Evolutionary conservation across 768 basidiomycete species (phyloP).

Genomic region (Cystofilobasidium bisporidii): DNA sequence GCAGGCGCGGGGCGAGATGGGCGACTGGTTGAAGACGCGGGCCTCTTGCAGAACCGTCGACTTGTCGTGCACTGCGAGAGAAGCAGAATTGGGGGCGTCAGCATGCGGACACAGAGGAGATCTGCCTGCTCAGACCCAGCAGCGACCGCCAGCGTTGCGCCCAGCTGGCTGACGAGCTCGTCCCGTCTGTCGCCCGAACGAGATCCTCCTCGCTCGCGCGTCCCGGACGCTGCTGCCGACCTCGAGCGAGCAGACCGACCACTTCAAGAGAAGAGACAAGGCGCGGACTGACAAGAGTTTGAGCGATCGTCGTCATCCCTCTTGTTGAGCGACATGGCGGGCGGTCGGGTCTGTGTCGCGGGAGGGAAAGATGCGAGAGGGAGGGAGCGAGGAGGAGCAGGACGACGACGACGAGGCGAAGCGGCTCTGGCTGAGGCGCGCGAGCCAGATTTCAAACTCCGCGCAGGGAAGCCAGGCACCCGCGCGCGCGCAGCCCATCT

Average conservation of each 20-base stretch:
- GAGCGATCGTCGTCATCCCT: conserved; percentile 59
- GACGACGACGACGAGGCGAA: too few species aligned
- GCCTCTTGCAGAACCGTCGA: conserved; percentile 97
- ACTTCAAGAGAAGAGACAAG: background rate
- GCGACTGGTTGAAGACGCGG: conserved; percentile 97
- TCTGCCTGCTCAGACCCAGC: too few species aligned
- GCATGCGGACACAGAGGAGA: too few species aligned
- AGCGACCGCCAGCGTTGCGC: too few species aligned
- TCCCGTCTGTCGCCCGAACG: too few species aligned
- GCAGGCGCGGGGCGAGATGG: conserved; percentile 95
- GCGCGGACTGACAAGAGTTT: background rate
- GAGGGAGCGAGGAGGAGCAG: background rate
- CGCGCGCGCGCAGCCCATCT: too few species aligned
- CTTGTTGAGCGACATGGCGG: conserved; percentile 50
- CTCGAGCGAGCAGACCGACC: background rate
- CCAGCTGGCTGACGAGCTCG: too few species aligned
- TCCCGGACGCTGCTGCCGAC: background rate
- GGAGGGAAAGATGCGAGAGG: background rate
- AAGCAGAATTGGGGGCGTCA: too few species aligned
- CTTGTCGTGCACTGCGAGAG: conserved; percentile 57
- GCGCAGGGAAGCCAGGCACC: too few species aligned
- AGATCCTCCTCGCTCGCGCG: background rate
- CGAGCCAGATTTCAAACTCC: too few species aligned
- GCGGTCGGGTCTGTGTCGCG: too few species aligned
- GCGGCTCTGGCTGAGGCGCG: too few species aligned